Evolutionary conservation across 495 filamentous ascomycete genomes (phyloP), one percentile per base, ranked within the genome.

Genomic region (Parathielavia appendiculata): DNA sequence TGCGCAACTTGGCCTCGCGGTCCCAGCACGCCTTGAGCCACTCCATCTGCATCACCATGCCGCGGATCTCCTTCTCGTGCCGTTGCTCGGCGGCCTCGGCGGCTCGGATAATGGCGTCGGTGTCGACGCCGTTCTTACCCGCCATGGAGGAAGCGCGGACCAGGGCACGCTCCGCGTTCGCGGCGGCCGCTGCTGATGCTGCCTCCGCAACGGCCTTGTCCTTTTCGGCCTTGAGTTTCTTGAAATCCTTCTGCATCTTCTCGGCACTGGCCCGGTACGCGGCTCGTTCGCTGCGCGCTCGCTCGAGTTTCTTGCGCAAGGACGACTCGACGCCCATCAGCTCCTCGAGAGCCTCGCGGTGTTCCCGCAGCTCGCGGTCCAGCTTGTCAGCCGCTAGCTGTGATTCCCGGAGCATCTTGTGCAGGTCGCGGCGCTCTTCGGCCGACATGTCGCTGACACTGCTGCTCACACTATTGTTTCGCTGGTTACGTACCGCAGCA

Each of bases 21-120:
- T 82, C 78, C 69, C 86, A 85, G 51, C 85, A 81, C 5, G 89
- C 90, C 58, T 86, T 80, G 57, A 97, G 82, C 85, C 88, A 98
- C 61, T 91, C 79, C 63, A 97, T 92, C 70, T 96, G 91, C 72
- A 92, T 87, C 59, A 81, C 83, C 67, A 98, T 76, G 12, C 91
- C 91, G 48, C 83, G 81, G 34, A 96, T 79, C 73, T 97, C 95
- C 63, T 86, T 86, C 58, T 81, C 80, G 62, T 96, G 92, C 50
- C 80, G 75, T 54, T 78, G 76, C 63, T 87, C 79, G 11, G 74
- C 73, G 36, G 74, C 69, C 58, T 82, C 81, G 16, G 79, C 68
- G 11, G 73, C 75, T 17, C 76, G 73, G 46, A 83, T 71, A 30
- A 81, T 76, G 30, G 73, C 70, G 20, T 77, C 67, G 2, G 66